phyloP scores from a whole-genome alignment of 1,284 basidiomycete species.

The Pseudozyma pruni region DNA sequence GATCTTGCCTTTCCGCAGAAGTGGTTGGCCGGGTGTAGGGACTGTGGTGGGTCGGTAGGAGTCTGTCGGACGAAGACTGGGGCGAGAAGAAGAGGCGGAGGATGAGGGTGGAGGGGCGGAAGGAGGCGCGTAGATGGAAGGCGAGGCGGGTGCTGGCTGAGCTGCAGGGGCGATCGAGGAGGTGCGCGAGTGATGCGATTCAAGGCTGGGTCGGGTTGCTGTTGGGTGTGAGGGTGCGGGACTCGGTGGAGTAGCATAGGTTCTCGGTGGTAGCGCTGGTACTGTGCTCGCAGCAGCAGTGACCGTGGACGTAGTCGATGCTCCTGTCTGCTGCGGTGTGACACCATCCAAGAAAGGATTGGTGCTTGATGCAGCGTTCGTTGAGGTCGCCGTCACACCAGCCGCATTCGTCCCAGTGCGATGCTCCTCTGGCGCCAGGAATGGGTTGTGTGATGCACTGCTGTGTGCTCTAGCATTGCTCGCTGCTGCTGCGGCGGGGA shows the following conservation, averaged over 20 bases:
- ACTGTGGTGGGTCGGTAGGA: slow-evolving; percentile 42
- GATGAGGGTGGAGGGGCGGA: slow-evolving; percentile 18
- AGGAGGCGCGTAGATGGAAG: slow-evolving; percentile 24
- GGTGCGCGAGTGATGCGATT: slow-evolving; percentile 30
- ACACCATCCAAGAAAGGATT: slow-evolving; percentile 25
- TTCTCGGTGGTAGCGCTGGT: slow-evolving; percentile 24
- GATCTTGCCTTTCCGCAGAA: slow-evolving; percentile 47
- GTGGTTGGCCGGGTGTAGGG: slow-evolving; percentile 43
- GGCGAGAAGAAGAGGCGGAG: slow-evolving; percentile 11
- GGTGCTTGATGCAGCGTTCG: slow-evolving; percentile 7
- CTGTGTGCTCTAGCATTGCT: not conserved
- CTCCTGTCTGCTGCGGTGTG: slow-evolving; percentile 12
- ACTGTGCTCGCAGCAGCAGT: not conserved
- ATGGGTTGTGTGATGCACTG: slow-evolving; percentile 24
- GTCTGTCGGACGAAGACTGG: slow-evolving; percentile 10
- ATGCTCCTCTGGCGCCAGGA: slow-evolving; percentile 20
- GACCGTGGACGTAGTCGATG: not conserved
- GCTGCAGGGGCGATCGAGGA: slow-evolving; percentile 9
- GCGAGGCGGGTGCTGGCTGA: slow-evolving; percentile 6
- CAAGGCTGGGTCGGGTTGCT: slow-evolving; percentile 24
- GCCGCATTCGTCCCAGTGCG: not conserved
- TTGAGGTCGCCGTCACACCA: not conserved
- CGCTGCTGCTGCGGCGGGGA: not conserved
- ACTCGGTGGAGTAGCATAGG: slow-evolving; percentile 12
- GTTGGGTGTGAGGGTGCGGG: slow-evolving; percentile 8